phyloP scores from a whole-genome alignment of 2,329 filamentous ascomycete species.

The Aspergillus niger region DNA sequence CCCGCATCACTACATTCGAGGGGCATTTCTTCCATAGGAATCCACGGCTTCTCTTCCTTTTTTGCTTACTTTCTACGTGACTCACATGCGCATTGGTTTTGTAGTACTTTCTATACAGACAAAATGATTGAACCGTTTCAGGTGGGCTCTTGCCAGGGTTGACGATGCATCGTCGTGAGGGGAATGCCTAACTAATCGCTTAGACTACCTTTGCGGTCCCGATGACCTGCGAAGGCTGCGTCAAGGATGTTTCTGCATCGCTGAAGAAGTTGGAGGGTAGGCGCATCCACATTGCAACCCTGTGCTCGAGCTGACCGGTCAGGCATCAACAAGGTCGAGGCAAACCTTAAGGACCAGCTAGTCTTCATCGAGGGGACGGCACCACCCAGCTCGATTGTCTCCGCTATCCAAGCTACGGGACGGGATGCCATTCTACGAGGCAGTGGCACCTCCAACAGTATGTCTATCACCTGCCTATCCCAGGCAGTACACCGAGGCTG shows the following conservation, averaged over 20 bases:
- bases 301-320: background rate
- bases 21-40: background rate
- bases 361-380: slow-evolving; percentile 85
- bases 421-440: slow-evolving; percentile 93
- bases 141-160: slow-evolving; percentile 30
- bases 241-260: slow-evolving; percentile 80
- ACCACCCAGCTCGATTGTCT: slow-evolving; percentile 84
- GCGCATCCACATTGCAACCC: slow-evolving; percentile 5
- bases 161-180: background rate
- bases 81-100: slow-evolving; percentile 5
- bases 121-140: slow-evolving; percentile 51
- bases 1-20: slow-evolving; percentile 4
- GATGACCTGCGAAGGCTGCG: slow-evolving; percentile 85
- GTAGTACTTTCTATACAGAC: slow-evolving; percentile 10
- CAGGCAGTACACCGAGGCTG: background rate
- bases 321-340: slow-evolving; percentile 82
- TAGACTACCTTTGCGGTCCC: slow-evolving; percentile 94
- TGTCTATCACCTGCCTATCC: slow-evolving; percentile 20
- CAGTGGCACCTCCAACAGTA: slow-evolving; percentile 80
- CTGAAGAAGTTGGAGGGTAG: slow-evolving; percentile 71
- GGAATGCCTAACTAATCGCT: slow-evolving; percentile 19
- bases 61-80: background rate
- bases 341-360: slow-evolving; percentile 78
- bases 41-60: background rate
- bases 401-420: slow-evolving; percentile 84